Conservation (phyloP, 345 rosid species). For the Balakata baccata region DNA sequence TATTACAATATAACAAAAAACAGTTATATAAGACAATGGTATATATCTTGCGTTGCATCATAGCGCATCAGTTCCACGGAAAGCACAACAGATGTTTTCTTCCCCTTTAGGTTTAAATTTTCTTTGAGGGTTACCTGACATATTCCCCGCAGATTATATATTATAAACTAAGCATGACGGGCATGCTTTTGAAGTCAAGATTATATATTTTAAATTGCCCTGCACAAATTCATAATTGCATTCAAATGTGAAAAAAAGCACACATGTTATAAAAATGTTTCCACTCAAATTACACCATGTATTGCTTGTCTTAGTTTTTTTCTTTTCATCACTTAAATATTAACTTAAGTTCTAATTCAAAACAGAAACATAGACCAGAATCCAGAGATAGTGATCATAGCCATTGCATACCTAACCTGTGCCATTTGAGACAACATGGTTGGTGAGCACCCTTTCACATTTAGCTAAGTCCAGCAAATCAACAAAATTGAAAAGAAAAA, state of each 20-base stretch:
- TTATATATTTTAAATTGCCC: neutral
- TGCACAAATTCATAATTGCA: neutral
- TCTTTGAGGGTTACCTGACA: neutral
- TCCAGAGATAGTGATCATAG: neutral
- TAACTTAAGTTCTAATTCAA: neutral
- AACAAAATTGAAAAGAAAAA: neutral
- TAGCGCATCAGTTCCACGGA: neutral
- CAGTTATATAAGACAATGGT: neutral
- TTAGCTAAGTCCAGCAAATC: constrained; percentile 6
- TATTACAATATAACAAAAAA: neutral
- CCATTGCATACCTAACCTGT: constrained; percentile 7
- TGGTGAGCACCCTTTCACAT: neutral
- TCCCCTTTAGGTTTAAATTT: neutral
- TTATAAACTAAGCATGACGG: neutral
- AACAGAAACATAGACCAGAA: constrained; percentile 3
- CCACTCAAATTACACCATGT: neutral
- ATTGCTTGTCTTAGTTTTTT: neutral
- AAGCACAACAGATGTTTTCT: neutral
- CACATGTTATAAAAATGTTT: neutral
- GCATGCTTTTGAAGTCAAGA: constrained; percentile 1
- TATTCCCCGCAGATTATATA: neutral
- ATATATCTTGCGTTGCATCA: constrained; percentile 1
- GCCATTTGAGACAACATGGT: neutral
- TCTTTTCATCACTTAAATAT: neutral
- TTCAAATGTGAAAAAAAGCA: constrained; percentile 10